Base-by-base conservation (phyloP, 164 flowering plant genomes). In the Vitis labrusca region DNA sequence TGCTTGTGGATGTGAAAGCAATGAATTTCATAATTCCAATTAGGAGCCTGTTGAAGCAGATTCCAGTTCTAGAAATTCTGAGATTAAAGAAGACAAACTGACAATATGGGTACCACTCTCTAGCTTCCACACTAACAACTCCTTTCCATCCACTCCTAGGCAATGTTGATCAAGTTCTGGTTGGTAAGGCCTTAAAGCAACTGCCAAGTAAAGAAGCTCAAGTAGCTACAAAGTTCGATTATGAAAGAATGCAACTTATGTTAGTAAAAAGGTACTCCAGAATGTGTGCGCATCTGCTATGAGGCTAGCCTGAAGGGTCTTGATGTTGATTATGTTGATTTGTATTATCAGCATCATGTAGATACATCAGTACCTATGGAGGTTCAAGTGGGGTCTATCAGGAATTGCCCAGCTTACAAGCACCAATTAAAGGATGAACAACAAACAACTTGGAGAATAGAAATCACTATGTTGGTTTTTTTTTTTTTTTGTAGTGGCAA, bases 131-230 rank as follows among this genome's bases (percentile, higher is more conserved):
- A 23, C 23, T 23, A 23, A 23, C 23, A 23, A 23, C 23, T 23
- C 23, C 23, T 23, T 23, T 23, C 1, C 23, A 23, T 23, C 23
- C 23, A 23, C 23, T 23, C 23, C 23, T 23, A 64, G 63, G 76
- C 66, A 59, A 74, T 65, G 59, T 80, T 3, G 88, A 90, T 78
- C 90, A 89, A 72, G 56, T 82, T 64, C 66, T 88, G 51, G 71
- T 89, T 50, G 89, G 91, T n/a, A 50, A 76, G 79, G 79, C 79
- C 16, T 53, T 76, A 69, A 76, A 76, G 75, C 61, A 63, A 50
- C 51, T 71, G 8, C 79, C 79, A 1, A 29, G 79, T 53, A 72
- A 76, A 13, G 67, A 71, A 14, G 44, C 72, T 51, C 79, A 76
- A 50, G 1, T 76, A 16, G 79, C 75, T 60, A 76, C 79, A 29